These are phyloP conservation scores for Penicillium pulvis DNA, from an alignment of 495 filamentous ascomycete species.

Conservation along the genomic window DNA sequence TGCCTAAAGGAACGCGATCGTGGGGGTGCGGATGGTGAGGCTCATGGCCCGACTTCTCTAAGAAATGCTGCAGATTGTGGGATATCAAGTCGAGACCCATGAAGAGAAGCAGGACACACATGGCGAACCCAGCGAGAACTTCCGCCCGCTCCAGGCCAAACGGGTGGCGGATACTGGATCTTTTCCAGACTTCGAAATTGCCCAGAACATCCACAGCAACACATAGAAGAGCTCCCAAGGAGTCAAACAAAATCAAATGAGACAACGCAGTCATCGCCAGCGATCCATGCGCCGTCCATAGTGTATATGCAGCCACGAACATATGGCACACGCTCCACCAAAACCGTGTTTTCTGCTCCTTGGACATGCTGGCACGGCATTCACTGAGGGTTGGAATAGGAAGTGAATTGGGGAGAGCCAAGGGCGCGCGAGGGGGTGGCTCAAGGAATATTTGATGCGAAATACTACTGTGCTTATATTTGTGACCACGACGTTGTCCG, in stretches of 20 bases:
- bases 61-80: slow-evolving; percentile 86
- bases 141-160: slow-evolving; percentile 92
- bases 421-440: slow-evolving; percentile 82
- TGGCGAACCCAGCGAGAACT: slow-evolving; percentile 93
- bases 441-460: slow-evolving; percentile 97
- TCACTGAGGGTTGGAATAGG: slow-evolving; percentile 91
- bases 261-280: slow-evolving; percentile 90
- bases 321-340: slow-evolving; percentile 92
- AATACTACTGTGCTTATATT: slow-evolving; percentile 96
- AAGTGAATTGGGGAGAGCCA: slow-evolving; percentile 88
- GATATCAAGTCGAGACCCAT: slow-evolving; percentile 95
- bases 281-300: slow-evolving; percentile 83
- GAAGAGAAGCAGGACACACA: slow-evolving; percentile 92
- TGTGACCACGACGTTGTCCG: slow-evolving; percentile 91
- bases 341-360: slow-evolving; percentile 77
- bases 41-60: slow-evolving; percentile 65
- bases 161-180: slow-evolving; percentile 88
- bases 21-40: slow-evolving; percentile 71
- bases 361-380: slow-evolving; percentile 81
- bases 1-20: slow-evolving; percentile 69
- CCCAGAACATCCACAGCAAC: slow-evolving; percentile 88
- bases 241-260: slow-evolving; percentile 92
- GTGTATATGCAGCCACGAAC: slow-evolving; percentile 74
- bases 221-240: slow-evolving; percentile 88
- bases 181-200: slow-evolving; percentile 97